These are phyloP conservation scores for Trichoderma aggressivum DNA, from an alignment of 2,329 filamentous ascomycete genomes.

Conservation along the genomic window DNA sequence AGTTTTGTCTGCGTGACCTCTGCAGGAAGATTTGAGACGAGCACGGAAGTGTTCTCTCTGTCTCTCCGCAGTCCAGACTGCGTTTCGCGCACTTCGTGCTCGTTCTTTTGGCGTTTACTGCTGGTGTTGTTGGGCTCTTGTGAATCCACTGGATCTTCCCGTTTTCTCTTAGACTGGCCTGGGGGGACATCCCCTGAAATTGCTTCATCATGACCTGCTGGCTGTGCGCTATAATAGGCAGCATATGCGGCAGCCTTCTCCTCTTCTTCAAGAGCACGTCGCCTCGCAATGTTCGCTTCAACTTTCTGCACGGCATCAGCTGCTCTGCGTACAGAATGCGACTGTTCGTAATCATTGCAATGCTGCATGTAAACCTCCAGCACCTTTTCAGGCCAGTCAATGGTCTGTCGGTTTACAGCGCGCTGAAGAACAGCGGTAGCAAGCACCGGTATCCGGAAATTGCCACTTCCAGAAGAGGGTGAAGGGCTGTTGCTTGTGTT, in stretches of 20 bases:
- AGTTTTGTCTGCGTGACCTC: conserved; percentile 69
- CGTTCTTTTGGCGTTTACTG: conserved; percentile 68
- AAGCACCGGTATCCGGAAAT: conserved; percentile 61
- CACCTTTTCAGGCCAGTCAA: conserved; percentile 76
- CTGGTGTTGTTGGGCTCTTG: conserved; percentile 43
- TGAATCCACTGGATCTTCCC: conserved; percentile 54
- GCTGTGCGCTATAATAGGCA: conserved; percentile 34
- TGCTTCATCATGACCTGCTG: conserved; percentile 24
- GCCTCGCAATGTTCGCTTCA: conserved; percentile 59
- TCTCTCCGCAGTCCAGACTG: conserved; percentile 64
- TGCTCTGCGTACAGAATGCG: conserved; percentile 69
- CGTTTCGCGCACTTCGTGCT: conserved; percentile 31
- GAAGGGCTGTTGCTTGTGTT: conserved; percentile 48
- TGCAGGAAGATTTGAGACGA: conserved; percentile 72
- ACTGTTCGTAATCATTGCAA: conserved; percentile 86
- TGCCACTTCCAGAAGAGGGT: conserved; percentile 43
- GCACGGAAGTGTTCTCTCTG: conserved; percentile 82
- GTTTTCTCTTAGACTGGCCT: conserved; percentile 66
- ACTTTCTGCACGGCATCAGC: conserved; percentile 70
- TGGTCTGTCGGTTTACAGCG: conserved; percentile 57
- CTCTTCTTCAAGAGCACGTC: conserved; percentile 63
- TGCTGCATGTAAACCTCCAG: conserved; percentile 72
- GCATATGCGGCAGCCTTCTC: conserved; percentile 55
- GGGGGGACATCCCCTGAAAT: conserved; percentile 34
- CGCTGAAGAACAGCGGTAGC: conserved; percentile 75